phyloP scores from a whole-genome alignment of 768 basidiomycete genomes.

The Boletales sp. region DNA sequence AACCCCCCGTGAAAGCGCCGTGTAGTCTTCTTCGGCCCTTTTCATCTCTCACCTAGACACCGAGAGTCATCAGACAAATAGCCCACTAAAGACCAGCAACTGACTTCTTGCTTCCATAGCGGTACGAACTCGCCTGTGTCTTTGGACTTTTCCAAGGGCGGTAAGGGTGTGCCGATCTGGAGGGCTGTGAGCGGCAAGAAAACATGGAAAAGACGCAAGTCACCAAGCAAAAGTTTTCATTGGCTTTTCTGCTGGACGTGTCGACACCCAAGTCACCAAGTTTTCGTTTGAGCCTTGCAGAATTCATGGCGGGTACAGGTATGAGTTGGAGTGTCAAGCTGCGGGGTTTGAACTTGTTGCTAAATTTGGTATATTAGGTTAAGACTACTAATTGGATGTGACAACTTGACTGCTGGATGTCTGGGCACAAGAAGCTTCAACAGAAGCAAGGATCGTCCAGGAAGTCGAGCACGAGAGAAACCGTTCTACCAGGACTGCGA shows the following conservation, averaged over 20 bases:
- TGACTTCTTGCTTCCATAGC: slow-evolving; percentile 95
- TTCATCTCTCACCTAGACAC: slow-evolving; percentile 79
- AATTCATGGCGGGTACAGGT: slow-evolving; percentile 31
- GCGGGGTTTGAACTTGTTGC: too few relatives aligned
- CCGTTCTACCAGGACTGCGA: too few relatives aligned
- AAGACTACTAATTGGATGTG: too few relatives aligned
- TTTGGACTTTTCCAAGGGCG: slow-evolving; percentile 89
- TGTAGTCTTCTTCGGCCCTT: slow-evolving; percentile 90
- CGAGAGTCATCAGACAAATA: slow-evolving; percentile 13
- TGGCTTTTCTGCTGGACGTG: slow-evolving; percentile 62
- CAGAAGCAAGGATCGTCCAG: too few relatives aligned
- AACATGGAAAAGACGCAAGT: slow-evolving; percentile 11
- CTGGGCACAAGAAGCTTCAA: too few relatives aligned
- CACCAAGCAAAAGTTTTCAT: slow-evolving; percentile 85
- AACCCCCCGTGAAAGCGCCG: slow-evolving; percentile 98
- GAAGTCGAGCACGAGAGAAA: too few relatives aligned
- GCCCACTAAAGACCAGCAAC: slow-evolving; percentile 22
- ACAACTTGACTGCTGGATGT: too few relatives aligned
- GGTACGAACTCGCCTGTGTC: slow-evolving; percentile 95
- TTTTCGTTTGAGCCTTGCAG: slow-evolving; percentile 74
- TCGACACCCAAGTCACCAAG: slow-evolving; percentile 79
- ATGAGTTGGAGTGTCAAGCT: too few relatives aligned
- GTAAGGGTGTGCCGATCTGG: slow-evolving; percentile 91
- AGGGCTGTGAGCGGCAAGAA: slow-evolving; percentile 1
- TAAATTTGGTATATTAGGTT: too few relatives aligned